Conservation (phyloP, 179 eudicot species). For the Carnegiea gigantea region DNA sequence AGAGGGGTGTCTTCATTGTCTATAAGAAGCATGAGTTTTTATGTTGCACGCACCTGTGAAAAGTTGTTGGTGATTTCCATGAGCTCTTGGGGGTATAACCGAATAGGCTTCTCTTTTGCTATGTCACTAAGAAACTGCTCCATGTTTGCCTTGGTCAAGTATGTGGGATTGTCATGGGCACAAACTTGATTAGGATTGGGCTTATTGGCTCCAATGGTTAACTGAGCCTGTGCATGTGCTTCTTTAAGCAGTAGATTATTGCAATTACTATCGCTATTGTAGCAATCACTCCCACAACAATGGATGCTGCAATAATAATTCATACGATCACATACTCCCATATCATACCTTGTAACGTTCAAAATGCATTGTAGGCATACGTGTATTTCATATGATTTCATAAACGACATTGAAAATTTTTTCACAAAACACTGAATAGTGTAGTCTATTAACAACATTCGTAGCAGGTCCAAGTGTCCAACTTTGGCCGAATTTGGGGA, state of each 20-base stretch:
- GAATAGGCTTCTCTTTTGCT: constrained; percentile 36
- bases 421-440: no score
- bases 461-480: no score
- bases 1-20: no score
- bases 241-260: constrained; percentile 35
- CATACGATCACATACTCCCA: no score
- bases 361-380: no score
- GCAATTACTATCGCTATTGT: constrained; percentile 33
- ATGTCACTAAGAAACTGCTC: constrained; percentile 38
- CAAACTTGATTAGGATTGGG: constrained; percentile 1
- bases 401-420: no score
- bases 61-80: constrained; percentile 25
- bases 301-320: not conserved
- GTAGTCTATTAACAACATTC: no score
- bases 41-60: constrained; percentile 9
- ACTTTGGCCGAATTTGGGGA: no score
- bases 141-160: constrained; percentile 24
- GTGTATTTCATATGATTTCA: no score
- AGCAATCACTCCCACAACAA: constrained; percentile 18
- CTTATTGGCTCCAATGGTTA: constrained; percentile 23
- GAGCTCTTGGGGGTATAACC: constrained; percentile 31
- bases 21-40: no score
- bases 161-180: not conserved
- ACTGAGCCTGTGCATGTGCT: constrained; percentile 27
- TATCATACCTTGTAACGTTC: no score